Evolutionary conservation across 768 basidiomycete species (phyloP), one percentile per base, ranked within the genome.

Genomic region (Amanita rubescens): DNA sequence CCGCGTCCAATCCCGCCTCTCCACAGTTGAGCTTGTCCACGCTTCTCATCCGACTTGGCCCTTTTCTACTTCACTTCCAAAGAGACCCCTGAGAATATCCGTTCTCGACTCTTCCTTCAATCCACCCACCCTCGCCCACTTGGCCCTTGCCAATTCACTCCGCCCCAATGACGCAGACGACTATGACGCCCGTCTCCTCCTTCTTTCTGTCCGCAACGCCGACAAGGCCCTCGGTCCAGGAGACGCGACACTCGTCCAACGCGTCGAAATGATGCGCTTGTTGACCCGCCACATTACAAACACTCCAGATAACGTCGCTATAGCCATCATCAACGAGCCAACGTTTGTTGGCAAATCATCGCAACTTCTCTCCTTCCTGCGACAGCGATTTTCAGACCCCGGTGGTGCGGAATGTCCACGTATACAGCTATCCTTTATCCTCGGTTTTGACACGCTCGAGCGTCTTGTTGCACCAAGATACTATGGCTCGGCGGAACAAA

Each of bases 61-160:
- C 9, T 62, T 81, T 8, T 75, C 71, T 2, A 67, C 58, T 19
- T 30, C 56, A 24, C 17, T 47, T 32, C 27, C 42, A 44, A 51
- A 30, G 14, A 30, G 50, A 37, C 43, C 65, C 3, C 63, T 84
- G 33, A 76, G 74, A 49, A 76, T 94, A 44, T 77, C 86, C 3
- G 72, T 94, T n/a, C 76, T 96, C 35, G 94, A 96, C 61, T 86
- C 92, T 1, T 94, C 91, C 1, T 97, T 90, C 71, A 95, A 97
- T 62, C 94, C 94, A 3, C 94, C 94, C 1, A 93, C 90, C 2
- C 65, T 78, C 20, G 90, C 94, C 0, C 94, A 97, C 66, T 75
- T 86, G 49, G 85, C 87, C 2, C 81, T 97, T 44, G 82, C 82
- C 24, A 80, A 78, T 54, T 69, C 76, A 51, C 60, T 65, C 33